These are phyloP conservation scores for Syzygium grande DNA, from an alignment of 345 rosid genomes.

Conservation along the genomic window DNA sequence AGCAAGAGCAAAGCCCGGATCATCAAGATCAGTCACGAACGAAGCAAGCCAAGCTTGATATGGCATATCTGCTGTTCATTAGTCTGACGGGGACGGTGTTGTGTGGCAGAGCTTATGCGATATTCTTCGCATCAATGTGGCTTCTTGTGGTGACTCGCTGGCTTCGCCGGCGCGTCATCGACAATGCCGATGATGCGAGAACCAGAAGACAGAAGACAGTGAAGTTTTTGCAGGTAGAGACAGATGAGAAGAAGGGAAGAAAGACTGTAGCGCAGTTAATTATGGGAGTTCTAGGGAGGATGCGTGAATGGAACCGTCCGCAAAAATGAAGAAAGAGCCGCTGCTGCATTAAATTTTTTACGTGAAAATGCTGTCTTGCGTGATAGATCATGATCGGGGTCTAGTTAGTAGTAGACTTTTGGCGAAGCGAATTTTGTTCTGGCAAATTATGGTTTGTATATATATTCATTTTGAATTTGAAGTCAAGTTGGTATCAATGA, in stretches of 20 bases:
- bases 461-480: background rate
- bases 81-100: constrained; percentile 16
- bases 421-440: background rate
- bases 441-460: background rate
- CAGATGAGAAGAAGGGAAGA: background rate
- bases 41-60: background rate
- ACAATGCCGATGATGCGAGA: background rate
- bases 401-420: background rate
- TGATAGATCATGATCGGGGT: background rate
- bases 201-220: background rate
- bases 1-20: background rate
- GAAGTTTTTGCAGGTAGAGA: background rate
- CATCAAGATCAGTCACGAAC: background rate
- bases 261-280: constrained; percentile 13
- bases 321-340: background rate
- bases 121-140: constrained; percentile 23
- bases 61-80: background rate
- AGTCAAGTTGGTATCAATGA: background rate
- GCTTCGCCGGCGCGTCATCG: background rate
- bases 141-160: constrained; percentile 9
- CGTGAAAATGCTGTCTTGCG: constrained; percentile 13
- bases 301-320: constrained; percentile 10
- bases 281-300: constrained; percentile 11
- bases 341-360: constrained; percentile 15
- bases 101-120: constrained; percentile 34